phyloP scores from a whole-genome alignment of 306 rosid species.

The Adenanthera pavonina region DNA sequence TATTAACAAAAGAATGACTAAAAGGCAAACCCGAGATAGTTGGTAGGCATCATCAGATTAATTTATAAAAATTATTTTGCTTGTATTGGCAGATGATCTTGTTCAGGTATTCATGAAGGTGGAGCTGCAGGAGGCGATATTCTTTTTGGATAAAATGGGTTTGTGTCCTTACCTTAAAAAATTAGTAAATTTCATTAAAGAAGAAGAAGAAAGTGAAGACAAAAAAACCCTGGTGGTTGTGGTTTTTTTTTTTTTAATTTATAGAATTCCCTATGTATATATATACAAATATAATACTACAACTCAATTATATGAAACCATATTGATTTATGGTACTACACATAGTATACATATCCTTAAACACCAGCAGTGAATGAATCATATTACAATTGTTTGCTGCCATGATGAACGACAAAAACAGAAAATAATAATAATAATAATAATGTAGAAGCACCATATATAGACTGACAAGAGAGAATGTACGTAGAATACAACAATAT shows the following conservation, averaged over 20 bases:
- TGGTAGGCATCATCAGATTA: too few species aligned
- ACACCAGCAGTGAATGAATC: slow-evolving; percentile 37
- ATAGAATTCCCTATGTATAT: background rate
- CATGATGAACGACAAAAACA: slow-evolving; percentile 25
- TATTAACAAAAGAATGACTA: too few species aligned
- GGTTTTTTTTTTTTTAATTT: background rate
- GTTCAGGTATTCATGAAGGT: too few species aligned
- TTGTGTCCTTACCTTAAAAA: background rate
- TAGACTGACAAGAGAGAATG: background rate
- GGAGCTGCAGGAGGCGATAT: too few species aligned
- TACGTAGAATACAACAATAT: background rate
- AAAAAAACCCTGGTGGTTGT: background rate
- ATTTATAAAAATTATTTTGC: too few species aligned
- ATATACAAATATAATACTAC: slow-evolving; percentile 5
- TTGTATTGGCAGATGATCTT: too few species aligned
- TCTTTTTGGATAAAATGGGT: too few species aligned
- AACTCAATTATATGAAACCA: slow-evolving; percentile 15
- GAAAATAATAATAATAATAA: background rate
- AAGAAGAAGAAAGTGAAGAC: background rate
- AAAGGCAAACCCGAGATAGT: too few species aligned
- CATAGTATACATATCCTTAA: slow-evolving; percentile 33
- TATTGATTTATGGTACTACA: slow-evolving; percentile 46
- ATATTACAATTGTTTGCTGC: slow-evolving; percentile 25
- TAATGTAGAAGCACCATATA: too few species aligned
- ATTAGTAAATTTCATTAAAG: background rate